Conservation (phyloP, 106 monocot species). For the Hemerocallis citrina region DNA sequence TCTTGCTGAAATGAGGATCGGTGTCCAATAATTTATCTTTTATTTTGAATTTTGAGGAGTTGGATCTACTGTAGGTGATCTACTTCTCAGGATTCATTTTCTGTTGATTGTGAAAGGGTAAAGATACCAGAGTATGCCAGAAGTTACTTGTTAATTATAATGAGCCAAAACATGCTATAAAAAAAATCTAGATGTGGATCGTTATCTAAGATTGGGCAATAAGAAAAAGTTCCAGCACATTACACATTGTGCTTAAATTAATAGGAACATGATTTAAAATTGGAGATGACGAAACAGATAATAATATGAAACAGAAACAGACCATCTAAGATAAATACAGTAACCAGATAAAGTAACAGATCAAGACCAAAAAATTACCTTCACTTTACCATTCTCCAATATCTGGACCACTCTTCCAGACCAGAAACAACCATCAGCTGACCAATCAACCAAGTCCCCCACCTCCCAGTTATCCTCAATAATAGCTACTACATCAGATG, state of each 20-base stretch:
- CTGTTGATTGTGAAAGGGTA: too few relatives aligned
- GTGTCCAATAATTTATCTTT: too few relatives aligned
- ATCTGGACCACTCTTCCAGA: constrained; percentile 41
- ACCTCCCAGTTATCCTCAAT: constrained; percentile 39
- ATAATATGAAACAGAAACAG: background rate
- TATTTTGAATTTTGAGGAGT: too few relatives aligned
- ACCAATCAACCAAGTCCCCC: constrained; percentile 71
- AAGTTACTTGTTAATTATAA: background rate
- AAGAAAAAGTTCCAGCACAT: background rate
- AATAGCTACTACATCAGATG: constrained; percentile 30
- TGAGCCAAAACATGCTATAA: background rate
- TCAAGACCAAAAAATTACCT: constrained; percentile 23
- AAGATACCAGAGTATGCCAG: too few relatives aligned
- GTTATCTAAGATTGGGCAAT: background rate
- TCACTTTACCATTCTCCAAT: constrained; percentile 25
- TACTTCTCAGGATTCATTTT: too few relatives aligned
- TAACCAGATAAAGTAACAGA: background rate
- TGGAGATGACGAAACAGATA: background rate
- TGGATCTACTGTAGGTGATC: too few relatives aligned
- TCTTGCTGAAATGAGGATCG: too few relatives aligned
- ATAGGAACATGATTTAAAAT: background rate
- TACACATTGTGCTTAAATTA: background rate
- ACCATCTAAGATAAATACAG: background rate
- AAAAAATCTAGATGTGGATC: background rate
- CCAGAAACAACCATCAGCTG: constrained; percentile 49